Conservation (phyloP, 2,329 filamentous ascomycete genomes). For the Cadophora gregata region DNA sequence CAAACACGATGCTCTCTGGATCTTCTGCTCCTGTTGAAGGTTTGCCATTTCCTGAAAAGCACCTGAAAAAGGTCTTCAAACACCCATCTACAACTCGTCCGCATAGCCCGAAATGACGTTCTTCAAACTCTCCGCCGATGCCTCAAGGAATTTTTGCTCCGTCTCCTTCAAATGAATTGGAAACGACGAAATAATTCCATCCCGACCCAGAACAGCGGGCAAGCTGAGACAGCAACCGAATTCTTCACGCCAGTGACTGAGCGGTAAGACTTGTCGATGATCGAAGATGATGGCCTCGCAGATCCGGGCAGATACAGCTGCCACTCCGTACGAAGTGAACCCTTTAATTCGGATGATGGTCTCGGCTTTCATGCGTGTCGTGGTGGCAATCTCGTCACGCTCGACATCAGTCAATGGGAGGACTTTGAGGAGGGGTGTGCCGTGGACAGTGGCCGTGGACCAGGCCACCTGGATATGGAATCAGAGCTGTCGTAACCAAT, state of each 20-base stretch:
- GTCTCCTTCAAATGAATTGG: constrained; percentile 11
- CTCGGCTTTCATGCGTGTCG: constrained; percentile 54
- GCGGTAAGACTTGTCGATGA: constrained; percentile 51
- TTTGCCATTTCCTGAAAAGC: too few species aligned
- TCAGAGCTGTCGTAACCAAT: constrained; percentile 38
- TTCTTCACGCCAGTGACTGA: constrained; percentile 56
- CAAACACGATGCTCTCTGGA: too few species aligned
- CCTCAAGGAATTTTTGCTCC: too few species aligned
- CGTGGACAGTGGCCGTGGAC: too few species aligned
- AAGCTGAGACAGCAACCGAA: constrained; percentile 56
- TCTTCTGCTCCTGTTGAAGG: too few species aligned
- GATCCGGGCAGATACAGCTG: constrained; percentile 53
- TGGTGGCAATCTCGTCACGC: constrained; percentile 46
- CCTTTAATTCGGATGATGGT: constrained; percentile 57
- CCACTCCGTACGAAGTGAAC: constrained; percentile 57
- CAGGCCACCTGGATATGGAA: constrained; percentile 21
- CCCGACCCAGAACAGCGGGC: constrained; percentile 54
- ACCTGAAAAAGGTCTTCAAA: too few species aligned
- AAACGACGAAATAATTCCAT: constrained; percentile 50
- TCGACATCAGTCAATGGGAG: too few species aligned
- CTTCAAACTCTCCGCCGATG: constrained; percentile 30
- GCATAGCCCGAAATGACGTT: constrained; percentile 25
- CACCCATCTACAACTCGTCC: constrained; percentile 12
- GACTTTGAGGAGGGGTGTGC: too few species aligned
- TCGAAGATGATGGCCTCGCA: constrained; percentile 58